phyloP scores from a whole-genome alignment of 768 basidiomycete genomes.

The Suillus plorans region DNA sequence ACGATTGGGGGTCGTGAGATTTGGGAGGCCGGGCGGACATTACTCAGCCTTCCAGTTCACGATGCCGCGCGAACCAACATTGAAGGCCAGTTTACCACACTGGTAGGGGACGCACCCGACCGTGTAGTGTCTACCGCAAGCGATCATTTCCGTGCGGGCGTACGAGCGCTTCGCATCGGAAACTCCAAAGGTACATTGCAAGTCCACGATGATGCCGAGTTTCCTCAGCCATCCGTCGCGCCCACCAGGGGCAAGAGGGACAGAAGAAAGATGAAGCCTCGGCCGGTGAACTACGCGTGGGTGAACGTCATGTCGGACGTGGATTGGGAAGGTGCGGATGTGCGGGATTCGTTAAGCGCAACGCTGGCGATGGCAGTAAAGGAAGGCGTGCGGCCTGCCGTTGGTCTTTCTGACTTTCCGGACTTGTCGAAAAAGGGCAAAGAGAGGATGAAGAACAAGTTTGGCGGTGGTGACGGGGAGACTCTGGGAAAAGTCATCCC shows the following conservation, averaged over 20 bases:
- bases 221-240: conserved; percentile 19
- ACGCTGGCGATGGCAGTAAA: conserved; percentile 38
- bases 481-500: conserved; percentile 29
- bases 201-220: conserved; percentile 25
- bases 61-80: conserved; percentile 29
- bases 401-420: conserved; percentile 24
- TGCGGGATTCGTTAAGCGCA: conserved; percentile 50
- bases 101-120: conserved; percentile 69
- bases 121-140: conserved; percentile 66
- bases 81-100: conserved; percentile 69
- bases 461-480: conserved; percentile 13
- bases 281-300: conserved; percentile 76
- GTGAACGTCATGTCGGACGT: conserved; percentile 78
- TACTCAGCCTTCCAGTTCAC: conserved; percentile 44
- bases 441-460: conserved; percentile 25
- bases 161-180: conserved; percentile 53
- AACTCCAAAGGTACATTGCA: conserved; percentile 25
- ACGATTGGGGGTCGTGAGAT: conserved; percentile 78
- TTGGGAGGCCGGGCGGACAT: conserved; percentile 69
- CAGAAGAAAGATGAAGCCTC: conserved; percentile 36
- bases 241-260: conserved; percentile 25
- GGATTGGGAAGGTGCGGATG: conserved; percentile 80
- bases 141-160: conserved; percentile 71
- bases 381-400: conserved; percentile 29
- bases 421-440: conserved; percentile 18